phyloP scores from a whole-genome alignment of 2,329 filamentous ascomycete genomes.

The Monilinia vaccinii-corymbosi region DNA sequence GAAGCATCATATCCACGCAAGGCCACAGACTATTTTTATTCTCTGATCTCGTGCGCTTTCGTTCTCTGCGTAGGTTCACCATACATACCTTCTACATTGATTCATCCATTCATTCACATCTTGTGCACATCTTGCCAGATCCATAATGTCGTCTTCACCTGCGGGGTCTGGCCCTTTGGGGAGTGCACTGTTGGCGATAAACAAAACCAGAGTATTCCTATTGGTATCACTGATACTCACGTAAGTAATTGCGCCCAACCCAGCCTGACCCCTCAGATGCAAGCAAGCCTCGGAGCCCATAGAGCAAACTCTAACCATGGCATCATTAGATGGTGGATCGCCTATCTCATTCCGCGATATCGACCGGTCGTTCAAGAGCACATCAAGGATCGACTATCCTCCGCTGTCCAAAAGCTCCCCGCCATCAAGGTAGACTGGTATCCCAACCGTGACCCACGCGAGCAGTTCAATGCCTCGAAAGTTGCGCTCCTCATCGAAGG shows the following conservation, averaged over 20 bases:
- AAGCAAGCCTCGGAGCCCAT: neutral
- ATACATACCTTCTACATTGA: neutral
- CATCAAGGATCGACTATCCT: conserved; percentile 20
- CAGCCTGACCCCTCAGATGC: neutral
- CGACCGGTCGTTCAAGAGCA: conserved; percentile 35
- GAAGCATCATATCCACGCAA: neutral
- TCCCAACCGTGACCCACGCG: conserved; percentile 19
- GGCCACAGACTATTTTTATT: neutral
- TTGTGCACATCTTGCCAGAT: neutral
- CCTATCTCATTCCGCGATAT: conserved; percentile 36
- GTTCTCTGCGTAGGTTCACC: neutral
- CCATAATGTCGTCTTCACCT: neutral
- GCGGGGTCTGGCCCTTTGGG: conserved; percentile 12
- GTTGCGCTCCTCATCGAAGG: conserved; percentile 48
- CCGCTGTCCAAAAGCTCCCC: conserved; percentile 24
- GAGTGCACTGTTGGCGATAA: conserved; percentile 21
- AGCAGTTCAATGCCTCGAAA: conserved; percentile 34
- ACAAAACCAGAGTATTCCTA: conserved; percentile 19
- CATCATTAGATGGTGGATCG: conserved; percentile 38
- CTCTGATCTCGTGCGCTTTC: neutral
- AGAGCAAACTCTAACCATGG: neutral
- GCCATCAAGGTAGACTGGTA: conserved; percentile 28
- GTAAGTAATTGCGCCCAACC: conserved; percentile 16
- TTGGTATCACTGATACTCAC: conserved; percentile 22
- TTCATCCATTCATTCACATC: neutral